These are phyloP conservation scores for Adansonia madagascariensis DNA, from an alignment of 441 rosid genomes.

Conservation along the genomic window DNA sequence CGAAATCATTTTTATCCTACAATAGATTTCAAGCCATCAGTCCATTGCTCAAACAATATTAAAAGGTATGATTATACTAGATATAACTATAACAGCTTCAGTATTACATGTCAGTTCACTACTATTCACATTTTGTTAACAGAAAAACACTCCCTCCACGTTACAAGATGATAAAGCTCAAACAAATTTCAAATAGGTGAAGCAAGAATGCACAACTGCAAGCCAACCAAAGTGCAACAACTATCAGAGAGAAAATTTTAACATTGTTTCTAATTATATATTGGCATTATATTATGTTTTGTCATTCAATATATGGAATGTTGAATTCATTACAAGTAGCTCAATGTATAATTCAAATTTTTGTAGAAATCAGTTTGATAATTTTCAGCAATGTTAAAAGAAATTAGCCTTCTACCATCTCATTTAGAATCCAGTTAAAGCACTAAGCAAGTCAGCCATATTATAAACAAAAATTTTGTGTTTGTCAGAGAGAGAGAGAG, in stretches of 20 bases:
- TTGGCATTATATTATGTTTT: neutral
- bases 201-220: neutral
- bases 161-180: constrained; percentile 12
- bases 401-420: neutral
- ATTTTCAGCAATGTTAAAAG: neutral
- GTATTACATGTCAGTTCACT: neutral
- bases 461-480: neutral
- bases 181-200: neutral
- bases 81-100: neutral
- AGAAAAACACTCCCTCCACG: neutral
- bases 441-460: neutral
- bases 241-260: neutral
- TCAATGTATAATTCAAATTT: neutral
- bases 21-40: constrained; percentile 32
- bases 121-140: constrained; percentile 9
- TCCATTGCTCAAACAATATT: neutral
- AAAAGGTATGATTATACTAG: constrained; percentile 4
- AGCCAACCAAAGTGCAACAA: neutral
- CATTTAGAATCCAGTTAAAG: constrained; percentile 14
- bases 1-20: constrained; percentile 89
- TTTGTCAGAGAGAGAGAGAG: neutral
- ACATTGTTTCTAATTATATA: neutral
- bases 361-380: neutral
- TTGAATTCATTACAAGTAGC: neutral
- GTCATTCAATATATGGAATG: neutral